Base-by-base conservation (phyloP, 2,329 filamentous ascomycete species). In the Sarocladium oryzae region DNA sequence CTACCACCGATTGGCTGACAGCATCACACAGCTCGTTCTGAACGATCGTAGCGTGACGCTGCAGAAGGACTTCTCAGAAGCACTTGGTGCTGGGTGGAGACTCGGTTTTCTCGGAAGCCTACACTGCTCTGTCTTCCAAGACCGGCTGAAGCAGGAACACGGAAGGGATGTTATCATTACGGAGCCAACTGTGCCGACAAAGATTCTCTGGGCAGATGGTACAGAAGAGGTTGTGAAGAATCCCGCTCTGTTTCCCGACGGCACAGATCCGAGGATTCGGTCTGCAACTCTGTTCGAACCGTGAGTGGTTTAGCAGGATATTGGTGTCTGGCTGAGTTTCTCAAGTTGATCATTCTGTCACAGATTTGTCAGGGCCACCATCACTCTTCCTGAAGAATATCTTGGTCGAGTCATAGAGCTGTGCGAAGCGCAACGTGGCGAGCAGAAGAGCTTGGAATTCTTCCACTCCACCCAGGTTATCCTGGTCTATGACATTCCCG, bases 91-190 rank as follows among this genome's bases (percentile, higher is more conserved):
- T 1, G 93, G 93, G 2, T 99, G 93, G 86, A 84, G 93, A 41
- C 73, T 99, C 10, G 93, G 93, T 0, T 99, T 99, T 63, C 71
- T 99, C 3, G 93, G 93, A n/a, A 97, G 91, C 11, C 74, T 99
- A 45, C 93, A 99, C 67, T 97, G 93, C 70, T 97, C 91, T n/a
- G 93, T 99, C 4, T 99, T 99, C 60, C 91, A 99, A 69, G 93
- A 99, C 67, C 87, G 93, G 1, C 72, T 99, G 50, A 84, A 89
- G 38, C 90, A 96, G 68, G 93, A 99, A 67, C 91, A 99, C 61
- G 93, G 92, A 4, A 87, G 88, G 2, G 93, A 84, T 61, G 90
- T 99, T 63, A 96, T 99, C 68, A 93, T 99, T 64, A 99, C 93
- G 0, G 92, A 95, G 33, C 93, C 93, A 0, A 92, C 89, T 0